Evolutionary conservation across 371 early-diverging fungal genomes (phyloP).

Genomic region (Funneliformis caledonium): DNA sequence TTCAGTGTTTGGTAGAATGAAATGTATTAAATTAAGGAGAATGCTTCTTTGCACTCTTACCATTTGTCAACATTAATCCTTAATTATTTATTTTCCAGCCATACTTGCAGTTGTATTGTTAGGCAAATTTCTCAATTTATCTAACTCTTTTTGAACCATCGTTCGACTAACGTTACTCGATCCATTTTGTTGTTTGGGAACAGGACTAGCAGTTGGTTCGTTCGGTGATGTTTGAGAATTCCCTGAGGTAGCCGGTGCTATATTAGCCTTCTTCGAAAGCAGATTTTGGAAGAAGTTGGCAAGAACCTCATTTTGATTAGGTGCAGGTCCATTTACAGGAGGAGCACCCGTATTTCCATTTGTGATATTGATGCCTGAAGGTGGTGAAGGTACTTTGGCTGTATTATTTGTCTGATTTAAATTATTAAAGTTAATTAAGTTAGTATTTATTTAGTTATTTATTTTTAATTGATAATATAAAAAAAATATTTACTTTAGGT

Average conservation of each 20-base stretch:
- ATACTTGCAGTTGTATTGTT: not conserved
- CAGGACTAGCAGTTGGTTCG: not conserved
- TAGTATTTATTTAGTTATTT: not conserved
- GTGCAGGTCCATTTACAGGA: conserved; percentile 42
- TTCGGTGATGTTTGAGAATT: not conserved
- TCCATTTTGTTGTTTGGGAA: not conserved
- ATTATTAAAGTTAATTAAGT: conserved; percentile 43
- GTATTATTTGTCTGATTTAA: not conserved
- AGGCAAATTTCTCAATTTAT: not conserved
- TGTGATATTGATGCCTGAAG: conserved; percentile 4
- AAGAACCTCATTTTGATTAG: conserved; percentile 71
- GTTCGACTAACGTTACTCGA: not conserved
- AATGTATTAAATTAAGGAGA: not conserved
- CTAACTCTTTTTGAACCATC: conserved; percentile 9
- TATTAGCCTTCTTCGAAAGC: conserved; percentile 63
- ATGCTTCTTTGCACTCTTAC: not conserved
- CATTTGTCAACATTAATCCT: not conserved
- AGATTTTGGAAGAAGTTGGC: conserved; percentile 90
- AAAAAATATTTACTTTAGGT: conserved; percentile 17
- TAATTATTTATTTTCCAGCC: conserved; percentile 20
- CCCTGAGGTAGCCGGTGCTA: not conserved
- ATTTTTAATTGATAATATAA: not conserved
- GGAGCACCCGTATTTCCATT: conserved; percentile 38
- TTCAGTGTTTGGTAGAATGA: not conserved
- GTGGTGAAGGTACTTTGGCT: not conserved